Evolutionary conservation across 2,329 filamentous ascomycete genomes (phyloP).

Genomic region (Cylindrodendrum hubeiense): DNA sequence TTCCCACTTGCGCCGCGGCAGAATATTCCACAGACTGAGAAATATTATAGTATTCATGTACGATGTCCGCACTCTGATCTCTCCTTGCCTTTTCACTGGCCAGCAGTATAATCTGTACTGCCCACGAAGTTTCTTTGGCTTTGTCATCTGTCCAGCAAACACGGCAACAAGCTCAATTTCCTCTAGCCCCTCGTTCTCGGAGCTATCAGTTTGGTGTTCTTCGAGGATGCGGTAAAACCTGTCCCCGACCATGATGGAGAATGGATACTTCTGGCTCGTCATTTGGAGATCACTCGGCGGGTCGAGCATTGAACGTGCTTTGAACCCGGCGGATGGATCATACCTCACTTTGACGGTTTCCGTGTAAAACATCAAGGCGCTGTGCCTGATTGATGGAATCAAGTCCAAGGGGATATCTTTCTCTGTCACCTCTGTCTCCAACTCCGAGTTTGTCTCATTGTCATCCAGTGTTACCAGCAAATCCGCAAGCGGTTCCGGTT

Average conservation of each 20-base stretch:
- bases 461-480: background rate
- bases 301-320: background rate
- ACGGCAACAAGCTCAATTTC: slow-evolving; percentile 1
- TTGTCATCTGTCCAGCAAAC: slow-evolving; percentile 3
- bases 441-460: background rate
- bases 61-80: background rate
- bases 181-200: background rate
- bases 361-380: background rate
- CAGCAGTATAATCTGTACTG: background rate
- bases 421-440: background rate
- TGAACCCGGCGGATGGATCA: background rate
- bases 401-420: background rate
- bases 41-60: background rate
- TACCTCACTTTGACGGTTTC: background rate
- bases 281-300: background rate
- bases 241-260: background rate
- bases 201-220: background rate
- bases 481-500: background rate
- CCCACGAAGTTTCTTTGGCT: background rate
- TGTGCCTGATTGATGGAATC: background rate
- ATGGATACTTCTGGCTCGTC: slow-evolving; percentile 1
- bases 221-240: background rate
- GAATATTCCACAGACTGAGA: slow-evolving; percentile 1
- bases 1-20: background rate
- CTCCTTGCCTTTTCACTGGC: background rate